phyloP scores from a whole-genome alignment of 2,329 filamentous ascomycete genomes.

The Sporothrix euskadiensis region DNA sequence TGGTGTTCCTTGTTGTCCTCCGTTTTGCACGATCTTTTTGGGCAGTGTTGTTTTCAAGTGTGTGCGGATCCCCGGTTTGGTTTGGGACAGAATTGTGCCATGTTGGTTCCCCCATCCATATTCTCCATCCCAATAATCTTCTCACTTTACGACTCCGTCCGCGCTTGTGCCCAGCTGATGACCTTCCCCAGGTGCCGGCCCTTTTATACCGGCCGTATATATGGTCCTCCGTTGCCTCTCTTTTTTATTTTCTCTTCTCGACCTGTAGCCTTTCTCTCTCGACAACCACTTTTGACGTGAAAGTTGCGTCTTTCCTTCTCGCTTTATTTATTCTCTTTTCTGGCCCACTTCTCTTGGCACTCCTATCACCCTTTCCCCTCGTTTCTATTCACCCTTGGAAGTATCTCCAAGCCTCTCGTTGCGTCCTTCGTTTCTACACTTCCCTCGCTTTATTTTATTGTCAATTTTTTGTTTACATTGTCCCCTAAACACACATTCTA shows the following conservation, averaged over 20 bases:
- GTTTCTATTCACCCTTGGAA: background rate
- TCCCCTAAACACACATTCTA: background rate
- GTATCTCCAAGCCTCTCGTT: constrained; percentile 8
- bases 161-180: background rate
- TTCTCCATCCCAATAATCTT: background rate
- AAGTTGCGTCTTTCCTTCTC: background rate
- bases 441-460: background rate
- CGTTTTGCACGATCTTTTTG: background rate
- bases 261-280: background rate
- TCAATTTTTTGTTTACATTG: background rate
- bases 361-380: background rate
- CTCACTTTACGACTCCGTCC: background rate
- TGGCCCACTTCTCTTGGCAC: background rate
- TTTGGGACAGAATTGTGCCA: constrained; percentile 1
- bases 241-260: background rate
- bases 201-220: constrained; percentile 26
- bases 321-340: background rate
- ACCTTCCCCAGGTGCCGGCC: background rate
- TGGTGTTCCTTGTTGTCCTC: background rate
- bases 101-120: background rate
- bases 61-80: constrained; percentile 6
- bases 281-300: background rate
- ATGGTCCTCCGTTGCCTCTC: constrained; percentile 15
- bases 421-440: constrained; percentile 4
- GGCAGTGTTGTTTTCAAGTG: background rate